Percentiles rank a stretch among this genome's conserved stretches.
Evolutionary conservation across 179 eudicot genomes (phyloP).

Genomic region (Carnegiea gigantea): DNA sequence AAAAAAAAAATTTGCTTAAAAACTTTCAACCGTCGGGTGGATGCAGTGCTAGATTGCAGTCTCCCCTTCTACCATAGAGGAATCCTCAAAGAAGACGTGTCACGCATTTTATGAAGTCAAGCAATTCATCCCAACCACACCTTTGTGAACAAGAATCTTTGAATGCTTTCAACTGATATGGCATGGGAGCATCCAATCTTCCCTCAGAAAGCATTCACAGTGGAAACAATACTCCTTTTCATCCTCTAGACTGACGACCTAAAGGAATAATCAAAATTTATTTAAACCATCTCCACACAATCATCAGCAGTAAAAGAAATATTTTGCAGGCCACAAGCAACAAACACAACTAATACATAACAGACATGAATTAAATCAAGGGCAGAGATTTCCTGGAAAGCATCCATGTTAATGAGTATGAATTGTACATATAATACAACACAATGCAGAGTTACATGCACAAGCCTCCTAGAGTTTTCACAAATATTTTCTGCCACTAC

Average conservation of each 20-base stretch:
- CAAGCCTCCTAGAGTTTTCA: not conserved
- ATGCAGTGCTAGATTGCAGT: too few relatives aligned
- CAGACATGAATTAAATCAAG: not conserved
- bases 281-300: not conserved
- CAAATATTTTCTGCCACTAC: not conserved
- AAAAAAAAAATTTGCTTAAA: too few relatives aligned
- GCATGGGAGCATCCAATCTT: conserved; percentile 23
- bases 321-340: not conserved
- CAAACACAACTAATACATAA: too few relatives aligned
- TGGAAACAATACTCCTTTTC: not conserved
- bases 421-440: conserved; percentile 6
- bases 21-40: too few relatives aligned
- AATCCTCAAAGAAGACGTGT: not conserved
- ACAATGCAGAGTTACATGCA: conserved; percentile 5
- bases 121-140: conserved; percentile 22
- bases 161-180: conserved; percentile 16
- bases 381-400: not conserved
- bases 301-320: not conserved
- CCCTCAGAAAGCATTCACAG: not conserved
- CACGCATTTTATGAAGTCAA: not conserved
- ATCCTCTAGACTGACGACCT: not conserved
- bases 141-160: conserved; percentile 28
- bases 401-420: conserved; percentile 5
- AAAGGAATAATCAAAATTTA: not conserved
- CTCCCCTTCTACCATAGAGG: too few relatives aligned